These are phyloP conservation scores for Amanita pseudoporphyria DNA, from an alignment of 768 basidiomycete genomes.

Conservation along the genomic window DNA sequence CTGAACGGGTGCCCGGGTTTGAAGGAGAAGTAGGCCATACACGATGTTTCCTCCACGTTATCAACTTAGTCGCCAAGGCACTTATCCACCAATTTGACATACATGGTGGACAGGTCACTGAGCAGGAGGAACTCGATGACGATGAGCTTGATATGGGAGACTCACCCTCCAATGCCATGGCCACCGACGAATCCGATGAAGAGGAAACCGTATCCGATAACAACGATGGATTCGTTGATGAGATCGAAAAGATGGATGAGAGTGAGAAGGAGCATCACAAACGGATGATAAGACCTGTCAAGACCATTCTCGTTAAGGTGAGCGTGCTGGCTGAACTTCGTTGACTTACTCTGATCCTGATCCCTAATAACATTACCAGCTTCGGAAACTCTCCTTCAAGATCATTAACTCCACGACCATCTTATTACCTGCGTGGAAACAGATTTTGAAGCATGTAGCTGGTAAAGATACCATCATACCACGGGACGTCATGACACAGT, in stretches of 20 bases:
- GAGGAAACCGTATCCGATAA: too few relatives aligned
- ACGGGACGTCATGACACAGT: too few relatives aligned
- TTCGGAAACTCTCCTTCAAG: conserved; percentile 11
- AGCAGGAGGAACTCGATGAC: too few relatives aligned
- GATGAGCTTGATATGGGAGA: too few relatives aligned
- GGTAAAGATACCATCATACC: conserved; percentile 22
- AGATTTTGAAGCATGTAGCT: conserved; percentile 1
- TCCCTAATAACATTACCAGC: conserved; percentile 10
- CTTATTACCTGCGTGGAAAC: not conserved
- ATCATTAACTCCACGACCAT: conserved; percentile 1
- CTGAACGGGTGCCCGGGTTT: not conserved
- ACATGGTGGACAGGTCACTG: too few relatives aligned
- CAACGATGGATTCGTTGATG: too few relatives aligned
- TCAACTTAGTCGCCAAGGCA: conserved; percentile 7
- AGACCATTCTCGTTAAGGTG: conserved; percentile 17
- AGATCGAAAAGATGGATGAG: conserved; percentile 11
- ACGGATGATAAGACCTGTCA: conserved; percentile 10
- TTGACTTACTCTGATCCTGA: conserved; percentile 6
- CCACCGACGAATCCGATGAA: too few relatives aligned
- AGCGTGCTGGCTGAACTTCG: not conserved
- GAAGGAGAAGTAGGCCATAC: conserved; percentile 3
- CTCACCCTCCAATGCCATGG: too few relatives aligned
- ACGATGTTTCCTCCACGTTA: too few relatives aligned
- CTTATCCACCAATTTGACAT: conserved; percentile 7
- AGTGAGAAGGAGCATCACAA: not conserved